Conservation (phyloP, 1,139 yeast species). For the Nadsonia starkeyi-henricii region DNA sequence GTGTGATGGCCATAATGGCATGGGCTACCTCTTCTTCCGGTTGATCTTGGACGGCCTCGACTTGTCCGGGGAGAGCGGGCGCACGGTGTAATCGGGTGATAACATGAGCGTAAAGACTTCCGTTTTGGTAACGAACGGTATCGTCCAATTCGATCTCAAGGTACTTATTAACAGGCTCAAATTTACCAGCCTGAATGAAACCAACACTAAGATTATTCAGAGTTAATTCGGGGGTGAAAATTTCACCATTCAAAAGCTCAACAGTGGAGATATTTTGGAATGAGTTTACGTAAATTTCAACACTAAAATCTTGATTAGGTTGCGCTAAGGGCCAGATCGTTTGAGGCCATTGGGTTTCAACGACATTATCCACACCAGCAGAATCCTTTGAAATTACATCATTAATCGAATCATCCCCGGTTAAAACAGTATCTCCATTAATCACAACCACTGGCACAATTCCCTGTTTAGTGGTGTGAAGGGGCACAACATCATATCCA, state of each 20-base stretch:
- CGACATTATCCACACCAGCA: not conserved
- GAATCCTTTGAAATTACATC: no score
- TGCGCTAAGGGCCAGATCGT: not conserved
- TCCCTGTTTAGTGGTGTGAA: no score
- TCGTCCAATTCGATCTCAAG: not conserved
- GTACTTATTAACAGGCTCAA: not conserved
- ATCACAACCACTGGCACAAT: no score
- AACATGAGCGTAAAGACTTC: not conserved
- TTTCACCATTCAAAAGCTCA: not conserved
- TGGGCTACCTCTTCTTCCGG: not conserved
- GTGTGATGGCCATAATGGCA: slow-evolving; percentile 1
- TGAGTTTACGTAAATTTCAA: not conserved
- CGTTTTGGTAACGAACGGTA: not conserved
- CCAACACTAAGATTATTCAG: not conserved
- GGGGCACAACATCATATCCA: no score
- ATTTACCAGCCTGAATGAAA: not conserved
- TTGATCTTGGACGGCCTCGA: not conserved
- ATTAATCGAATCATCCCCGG: no score
- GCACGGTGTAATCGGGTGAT: not conserved
- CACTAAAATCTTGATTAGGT: not conserved
- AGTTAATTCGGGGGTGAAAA: not conserved
- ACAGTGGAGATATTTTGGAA: not conserved
- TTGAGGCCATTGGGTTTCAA: not conserved
- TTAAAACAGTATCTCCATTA: no score
- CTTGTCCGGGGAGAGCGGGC: not conserved